Percentiles rank a stretch among this genome's conserved stretches.
Evolutionary conservation across 345 rosid species (phyloP).

Genomic region (Populus alba): DNA sequence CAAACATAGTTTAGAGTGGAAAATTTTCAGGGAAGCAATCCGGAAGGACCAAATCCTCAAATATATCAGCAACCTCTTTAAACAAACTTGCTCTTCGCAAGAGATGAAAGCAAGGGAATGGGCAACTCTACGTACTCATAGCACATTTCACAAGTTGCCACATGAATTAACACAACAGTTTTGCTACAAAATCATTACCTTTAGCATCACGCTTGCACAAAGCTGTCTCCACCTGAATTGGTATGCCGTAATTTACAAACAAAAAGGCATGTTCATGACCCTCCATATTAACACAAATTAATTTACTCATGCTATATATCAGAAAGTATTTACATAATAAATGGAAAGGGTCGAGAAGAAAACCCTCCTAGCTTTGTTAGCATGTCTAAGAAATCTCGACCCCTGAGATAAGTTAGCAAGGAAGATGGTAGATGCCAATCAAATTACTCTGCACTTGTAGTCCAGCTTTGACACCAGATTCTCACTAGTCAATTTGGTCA

Average conservation of each 20-base stretch:
- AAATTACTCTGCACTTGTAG: not conserved
- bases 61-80: too few relatives aligned
- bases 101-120: not conserved
- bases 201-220: not conserved
- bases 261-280: not conserved
- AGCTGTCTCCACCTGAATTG: not conserved
- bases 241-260: constrained; percentile 13
- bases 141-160: not conserved
- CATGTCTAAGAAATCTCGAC: not conserved
- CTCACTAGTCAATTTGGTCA: not conserved
- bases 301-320: not conserved
- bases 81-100: too few relatives aligned
- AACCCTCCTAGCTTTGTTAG: not conserved
- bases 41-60: too few relatives aligned
- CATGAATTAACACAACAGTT: not conserved
- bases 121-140: not conserved
- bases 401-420: not conserved
- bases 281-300: not conserved
- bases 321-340: not conserved
- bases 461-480: not conserved
- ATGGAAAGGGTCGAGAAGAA: not conserved
- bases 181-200: not conserved
- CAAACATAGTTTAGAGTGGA: too few relatives aligned
- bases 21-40: too few relatives aligned
- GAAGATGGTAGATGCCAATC: not conserved